Conservation (phyloP, 2,329 filamentous ascomycete genomes). For the Beauveria varroae region DNA sequence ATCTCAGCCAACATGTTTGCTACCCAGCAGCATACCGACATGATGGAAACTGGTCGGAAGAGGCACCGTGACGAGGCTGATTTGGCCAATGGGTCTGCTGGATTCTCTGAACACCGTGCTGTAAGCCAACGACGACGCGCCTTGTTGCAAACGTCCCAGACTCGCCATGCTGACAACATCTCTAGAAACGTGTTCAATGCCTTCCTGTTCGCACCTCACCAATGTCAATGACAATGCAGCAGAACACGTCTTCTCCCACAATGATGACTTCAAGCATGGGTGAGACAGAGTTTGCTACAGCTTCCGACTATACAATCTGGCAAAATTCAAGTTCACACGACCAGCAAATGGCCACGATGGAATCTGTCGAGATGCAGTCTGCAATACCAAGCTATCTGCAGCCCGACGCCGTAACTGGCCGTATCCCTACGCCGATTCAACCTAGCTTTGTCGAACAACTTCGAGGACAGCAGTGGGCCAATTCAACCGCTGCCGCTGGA, state of each 20-base stretch:
- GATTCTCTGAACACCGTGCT: slow-evolving; percentile 44
- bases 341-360: background rate
- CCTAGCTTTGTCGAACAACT: slow-evolving; percentile 49
- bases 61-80: slow-evolving; percentile 39
- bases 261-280: slow-evolving; percentile 34
- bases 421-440: slow-evolving; percentile 54
- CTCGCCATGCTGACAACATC: background rate
- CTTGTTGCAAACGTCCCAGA: background rate
- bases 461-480: slow-evolving; percentile 40
- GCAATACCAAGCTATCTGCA: slow-evolving; percentile 15
- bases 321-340: background rate
- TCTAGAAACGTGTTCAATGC: slow-evolving; percentile 47
- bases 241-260: slow-evolving; percentile 23
- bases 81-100: slow-evolving; percentile 28
- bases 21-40: slow-evolving; percentile 25
- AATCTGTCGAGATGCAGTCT: background rate
- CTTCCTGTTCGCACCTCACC: slow-evolving; percentile 43
- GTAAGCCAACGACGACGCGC: slow-evolving; percentile 25
- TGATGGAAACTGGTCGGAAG: slow-evolving; percentile 34
- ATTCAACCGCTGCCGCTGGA: slow-evolving; percentile 25
- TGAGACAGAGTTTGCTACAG: slow-evolving; percentile 26
- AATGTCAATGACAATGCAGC: slow-evolving; percentile 24
- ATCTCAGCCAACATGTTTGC: slow-evolving; percentile 28
- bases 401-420: slow-evolving; percentile 26
- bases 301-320: slow-evolving; percentile 1